phyloP scores from a whole-genome alignment of 73 alveolate genomes.

The Paramecium primaurelia region DNA sequence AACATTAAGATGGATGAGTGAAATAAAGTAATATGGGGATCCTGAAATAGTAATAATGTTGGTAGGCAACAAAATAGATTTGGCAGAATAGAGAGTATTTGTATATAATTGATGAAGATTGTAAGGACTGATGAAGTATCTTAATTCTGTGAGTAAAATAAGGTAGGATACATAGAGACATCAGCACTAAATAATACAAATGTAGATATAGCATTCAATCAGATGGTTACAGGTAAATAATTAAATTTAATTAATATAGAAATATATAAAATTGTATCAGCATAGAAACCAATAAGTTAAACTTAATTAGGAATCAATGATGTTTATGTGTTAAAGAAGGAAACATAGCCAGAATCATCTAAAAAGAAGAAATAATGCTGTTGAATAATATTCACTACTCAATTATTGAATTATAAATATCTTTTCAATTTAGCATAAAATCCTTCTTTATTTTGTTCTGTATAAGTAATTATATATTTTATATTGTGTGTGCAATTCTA shows the following conservation, averaged over 20 bases:
- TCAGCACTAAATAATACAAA: conserved; percentile 64
- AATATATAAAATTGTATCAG: not conserved
- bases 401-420: not conserved
- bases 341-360: not conserved
- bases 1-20: conserved; percentile 83
- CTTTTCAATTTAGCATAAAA: not conserved
- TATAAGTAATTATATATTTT: not conserved
- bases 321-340: not conserved
- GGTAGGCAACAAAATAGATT: conserved; percentile 84
- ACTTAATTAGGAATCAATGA: not conserved
- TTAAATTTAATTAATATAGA: not conserved
- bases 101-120: not conserved
- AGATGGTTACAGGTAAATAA: conserved; percentile 45
- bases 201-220: conserved; percentile 71
- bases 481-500: not conserved
- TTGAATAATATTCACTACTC: not conserved
- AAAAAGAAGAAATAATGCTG: not conserved
- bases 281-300: not conserved
- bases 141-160: conserved; percentile 63
- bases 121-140: conserved; percentile 71
- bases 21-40: conserved; percentile 84
- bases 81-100: conserved; percentile 60
- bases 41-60: conserved; percentile 76
- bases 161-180: conserved; percentile 72
- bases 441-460: not conserved